These are phyloP conservation scores for Sporothrix luriei DNA, from an alignment of 2,329 filamentous ascomycete species.

Conservation along the genomic window DNA sequence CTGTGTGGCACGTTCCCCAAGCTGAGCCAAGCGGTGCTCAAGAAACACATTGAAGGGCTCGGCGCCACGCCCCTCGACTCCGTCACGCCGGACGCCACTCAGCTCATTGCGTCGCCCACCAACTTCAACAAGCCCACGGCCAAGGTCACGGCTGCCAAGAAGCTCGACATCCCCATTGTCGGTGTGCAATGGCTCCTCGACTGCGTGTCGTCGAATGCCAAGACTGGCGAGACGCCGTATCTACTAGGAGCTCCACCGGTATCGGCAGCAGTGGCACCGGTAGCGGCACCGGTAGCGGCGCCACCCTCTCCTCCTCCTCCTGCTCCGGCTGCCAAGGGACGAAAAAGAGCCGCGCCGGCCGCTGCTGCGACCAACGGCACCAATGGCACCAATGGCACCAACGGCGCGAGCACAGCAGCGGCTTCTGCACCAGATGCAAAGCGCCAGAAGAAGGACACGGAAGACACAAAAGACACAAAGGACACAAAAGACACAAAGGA, in stretches of 20 bases:
- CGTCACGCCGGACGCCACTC: slow-evolving; percentile 56
- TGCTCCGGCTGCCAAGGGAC: background rate
- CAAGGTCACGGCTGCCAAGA: slow-evolving; percentile 56
- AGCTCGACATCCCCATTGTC: slow-evolving; percentile 58
- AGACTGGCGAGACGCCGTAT: slow-evolving; percentile 43
- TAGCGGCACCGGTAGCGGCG: background rate
- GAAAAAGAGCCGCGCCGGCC: slow-evolving; percentile 23
- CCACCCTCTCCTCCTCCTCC: slow-evolving; percentile 27
- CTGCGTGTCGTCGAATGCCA: slow-evolving; percentile 50
- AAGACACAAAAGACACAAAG: background rate
- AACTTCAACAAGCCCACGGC: slow-evolving; percentile 54
- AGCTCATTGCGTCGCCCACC: slow-evolving; percentile 58
- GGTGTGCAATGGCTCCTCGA: slow-evolving; percentile 64
- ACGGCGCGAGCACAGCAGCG: slow-evolving; percentile 25
- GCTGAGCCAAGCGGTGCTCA: slow-evolving; percentile 54
- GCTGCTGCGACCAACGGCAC: background rate
- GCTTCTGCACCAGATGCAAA: slow-evolving; percentile 20
- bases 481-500: slow-evolving; percentile 3
- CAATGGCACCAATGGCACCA: background rate
- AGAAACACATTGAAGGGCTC: slow-evolving; percentile 50
- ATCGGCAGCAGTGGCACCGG: background rate
- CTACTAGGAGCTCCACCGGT: slow-evolving; percentile 22
- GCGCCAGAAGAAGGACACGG: slow-evolving; percentile 14
- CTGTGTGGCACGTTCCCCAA: slow-evolving; percentile 63
- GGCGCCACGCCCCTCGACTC: slow-evolving; percentile 54